phyloP scores from a whole-genome alignment of 805 yeast genomes.

The Saturnispora hagleri region DNA sequence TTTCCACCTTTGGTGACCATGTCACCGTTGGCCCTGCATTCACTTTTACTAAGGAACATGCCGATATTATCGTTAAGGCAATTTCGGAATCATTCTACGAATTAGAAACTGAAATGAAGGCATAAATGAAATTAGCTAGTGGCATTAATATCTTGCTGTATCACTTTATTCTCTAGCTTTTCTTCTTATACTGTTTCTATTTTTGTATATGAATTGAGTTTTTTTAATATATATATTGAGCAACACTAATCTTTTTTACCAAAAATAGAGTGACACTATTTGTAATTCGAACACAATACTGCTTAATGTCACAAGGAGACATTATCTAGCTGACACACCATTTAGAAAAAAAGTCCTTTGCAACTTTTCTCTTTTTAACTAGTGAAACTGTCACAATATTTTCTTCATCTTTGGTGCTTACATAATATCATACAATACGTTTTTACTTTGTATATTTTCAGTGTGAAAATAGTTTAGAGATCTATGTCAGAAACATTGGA shows the following conservation, averaged over 20 bases:
- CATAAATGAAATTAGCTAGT: neutral
- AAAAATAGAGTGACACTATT: too few species aligned
- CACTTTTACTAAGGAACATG: conserved; percentile 34
- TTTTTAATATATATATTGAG: too few species aligned
- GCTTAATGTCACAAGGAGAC: too few species aligned
- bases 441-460: neutral
- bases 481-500: neutral
- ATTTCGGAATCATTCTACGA: conserved; percentile 33
- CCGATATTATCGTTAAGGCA: conserved; percentile 33
- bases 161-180: neutral
- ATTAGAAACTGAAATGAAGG: conserved; percentile 20
- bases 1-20: conserved; percentile 32
- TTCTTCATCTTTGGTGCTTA: neutral
- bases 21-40: conserved; percentile 41
- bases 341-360: neutral
- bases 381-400: neutral
- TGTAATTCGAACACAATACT: too few species aligned
- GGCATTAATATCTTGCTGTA: neutral
- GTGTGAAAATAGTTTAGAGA: neutral
- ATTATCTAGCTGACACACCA: too few species aligned
- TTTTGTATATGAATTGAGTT: neutral
- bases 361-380: neutral
- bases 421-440: neutral
- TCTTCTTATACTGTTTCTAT: neutral
- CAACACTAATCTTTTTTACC: too few species aligned